Evolutionary conservation across 139 green algal genomes (phyloP).

Genomic region (Pedinophyceae sp.): DNA sequence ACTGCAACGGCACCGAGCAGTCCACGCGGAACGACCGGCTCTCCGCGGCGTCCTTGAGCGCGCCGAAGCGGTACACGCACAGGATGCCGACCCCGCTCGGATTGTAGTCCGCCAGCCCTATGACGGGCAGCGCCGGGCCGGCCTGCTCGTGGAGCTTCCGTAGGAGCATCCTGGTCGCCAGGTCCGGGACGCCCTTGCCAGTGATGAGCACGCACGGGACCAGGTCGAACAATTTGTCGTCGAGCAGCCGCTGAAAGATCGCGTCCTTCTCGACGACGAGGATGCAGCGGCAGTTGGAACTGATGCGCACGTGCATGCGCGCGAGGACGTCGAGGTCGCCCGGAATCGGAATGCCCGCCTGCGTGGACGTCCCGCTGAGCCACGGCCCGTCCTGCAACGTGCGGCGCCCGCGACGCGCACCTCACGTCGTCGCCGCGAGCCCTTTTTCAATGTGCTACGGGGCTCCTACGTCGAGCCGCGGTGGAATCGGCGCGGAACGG

Average conservation of each 20-base stretch:
- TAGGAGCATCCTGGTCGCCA: constrained; percentile 52
- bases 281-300: constrained; percentile 22
- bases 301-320: constrained; percentile 18
- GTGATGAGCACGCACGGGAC: constrained; percentile 50
- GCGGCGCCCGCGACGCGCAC: no score
- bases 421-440: no score
- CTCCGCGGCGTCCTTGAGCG: constrained; percentile 30
- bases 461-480: no score
- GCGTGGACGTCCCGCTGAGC: not conserved
- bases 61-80: constrained; percentile 15
- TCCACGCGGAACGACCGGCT: no score
- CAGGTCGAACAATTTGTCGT: constrained; percentile 28
- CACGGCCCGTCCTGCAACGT: constrained; percentile 14
- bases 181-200: constrained; percentile 61
- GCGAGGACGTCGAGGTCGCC: constrained; percentile 32
- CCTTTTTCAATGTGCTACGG: no score
- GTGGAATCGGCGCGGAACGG: no score
- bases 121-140: constrained; percentile 14
- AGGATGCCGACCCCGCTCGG: constrained; percentile 36
- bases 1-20: no score
- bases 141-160: constrained; percentile 11
- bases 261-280: constrained; percentile 72
- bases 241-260: constrained; percentile 51
- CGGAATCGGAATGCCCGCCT: constrained; percentile 20
- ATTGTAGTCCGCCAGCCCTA: constrained; percentile 82